Percentiles rank a stretch among this genome's conserved stretches.
These are phyloP conservation scores for Lepidium aucheri DNA, from an alignment of 345 rosid species.

Conservation along the genomic window DNA sequence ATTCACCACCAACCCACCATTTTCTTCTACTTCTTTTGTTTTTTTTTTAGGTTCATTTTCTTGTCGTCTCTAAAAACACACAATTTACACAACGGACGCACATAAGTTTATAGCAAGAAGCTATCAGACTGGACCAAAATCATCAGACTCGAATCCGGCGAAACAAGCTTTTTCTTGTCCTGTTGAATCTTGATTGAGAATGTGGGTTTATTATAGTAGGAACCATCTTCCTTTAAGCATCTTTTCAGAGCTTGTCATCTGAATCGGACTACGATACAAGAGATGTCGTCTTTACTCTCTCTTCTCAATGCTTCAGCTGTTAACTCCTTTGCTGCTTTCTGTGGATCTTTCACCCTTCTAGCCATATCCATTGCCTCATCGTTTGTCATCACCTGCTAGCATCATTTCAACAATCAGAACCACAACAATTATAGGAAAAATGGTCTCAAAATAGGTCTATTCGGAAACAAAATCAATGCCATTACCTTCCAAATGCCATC, in stretches of 20 bases:
- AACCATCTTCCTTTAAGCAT: slow-evolving; percentile 12
- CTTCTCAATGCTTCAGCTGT: slow-evolving; percentile 59
- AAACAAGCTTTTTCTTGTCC: slow-evolving; percentile 9
- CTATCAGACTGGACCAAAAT: background rate
- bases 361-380: slow-evolving; percentile 72
- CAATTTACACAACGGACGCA: slow-evolving; percentile 26
- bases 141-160: slow-evolving; percentile 8
- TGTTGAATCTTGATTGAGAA: slow-evolving; percentile 22
- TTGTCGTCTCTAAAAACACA: slow-evolving; percentile 7
- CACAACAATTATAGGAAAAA: background rate
- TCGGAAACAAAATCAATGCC: background rate
- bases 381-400: slow-evolving; percentile 61
- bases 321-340: slow-evolving; percentile 71
- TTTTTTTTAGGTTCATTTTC: background rate
- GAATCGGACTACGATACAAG: slow-evolving; percentile 69
- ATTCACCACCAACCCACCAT: slow-evolving; percentile 14
- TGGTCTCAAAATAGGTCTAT: background rate
- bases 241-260: slow-evolving; percentile 31
- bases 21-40: background rate
- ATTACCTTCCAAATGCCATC: slow-evolving; percentile 90
- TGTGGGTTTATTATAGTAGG: slow-evolving; percentile 5
- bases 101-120: slow-evolving; percentile 18
- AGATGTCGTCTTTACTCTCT: slow-evolving; percentile 76
- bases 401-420: background rate
- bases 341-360: slow-evolving; percentile 59